Base-by-base conservation (phyloP, 108 stramenopile species). In the Fistulifera pelliculosa region DNA sequence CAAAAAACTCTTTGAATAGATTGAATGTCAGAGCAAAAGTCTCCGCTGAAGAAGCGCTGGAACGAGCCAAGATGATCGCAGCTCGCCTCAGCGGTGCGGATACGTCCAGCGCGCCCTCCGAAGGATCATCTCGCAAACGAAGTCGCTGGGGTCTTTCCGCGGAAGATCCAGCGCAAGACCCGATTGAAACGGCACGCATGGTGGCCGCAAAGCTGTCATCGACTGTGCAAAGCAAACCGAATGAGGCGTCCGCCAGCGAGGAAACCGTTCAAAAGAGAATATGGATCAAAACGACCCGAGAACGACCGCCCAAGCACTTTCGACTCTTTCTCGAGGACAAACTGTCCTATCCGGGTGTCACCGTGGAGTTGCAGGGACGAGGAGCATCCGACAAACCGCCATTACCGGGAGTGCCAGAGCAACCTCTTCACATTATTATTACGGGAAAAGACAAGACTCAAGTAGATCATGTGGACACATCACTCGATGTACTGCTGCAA, bases 1-100 rank as follows among this genome's bases (percentile, higher is more conserved):
- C n/a, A n/a, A n/a, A n/a, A n/a, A n/a, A n/a, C n/a, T n/a, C n/a
- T n/a, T n/a, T n/a, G n/a, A n/a, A n/a, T n/a, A n/a, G n/a, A n/a
- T n/a, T n/a, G n/a, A 35, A 35, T 35, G 31, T 35, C 31, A 35
- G 31, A 35, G 6, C 31, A 8, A 35, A 35, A 35, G 31, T 35
- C 3, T 45, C 73, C 28, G 74, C 80, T 5, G 76, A 81, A 43
- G 86, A 92, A 43, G 90, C 90, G 27, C 62, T 85, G 8, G 69
- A 79, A 38, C 65, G 75, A 41, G 90, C 90, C 60, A 87, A 79
- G 65, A 84, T 77, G 25, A 85, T 92, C 58, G 90, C 90, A 10
- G 83, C 85, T 27, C 73, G 80, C 5, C 68, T 90, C 41, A 66
- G 69, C 3, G 76, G 79, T 0, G 12, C 60, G 45, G 50, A 49